A percentile compares a stretch with the other conserved stretches of the same genome.
Conservation (phyloP, 306 rosid species). For the Lablab purpureus region DNA sequence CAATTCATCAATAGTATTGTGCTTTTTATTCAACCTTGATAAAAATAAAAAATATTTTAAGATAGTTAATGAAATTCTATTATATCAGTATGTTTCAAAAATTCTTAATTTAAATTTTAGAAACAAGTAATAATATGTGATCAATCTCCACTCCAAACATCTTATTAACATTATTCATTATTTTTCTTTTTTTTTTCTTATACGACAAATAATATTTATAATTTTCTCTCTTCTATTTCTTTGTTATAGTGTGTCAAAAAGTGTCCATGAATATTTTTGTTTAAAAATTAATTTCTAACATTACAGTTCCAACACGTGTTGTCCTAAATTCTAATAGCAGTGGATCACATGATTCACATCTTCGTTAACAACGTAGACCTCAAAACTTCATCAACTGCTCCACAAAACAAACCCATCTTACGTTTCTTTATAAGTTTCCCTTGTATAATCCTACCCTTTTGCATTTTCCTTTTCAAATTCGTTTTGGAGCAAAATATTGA, state of each 20-base stretch:
- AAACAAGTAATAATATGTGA: too few species aligned
- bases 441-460: neutral
- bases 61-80: too few species aligned
- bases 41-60: too few species aligned
- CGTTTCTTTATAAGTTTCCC: neutral
- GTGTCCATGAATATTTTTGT: too few species aligned
- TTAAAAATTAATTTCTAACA: neutral
- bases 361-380: slow-evolving; percentile 22
- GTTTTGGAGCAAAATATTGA: neutral
- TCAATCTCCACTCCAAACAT: too few species aligned
- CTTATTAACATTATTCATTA: too few species aligned
- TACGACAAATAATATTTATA: too few species aligned
- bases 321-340: neutral
- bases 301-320: slow-evolving; percentile 1
- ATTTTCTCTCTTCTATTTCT: neutral
- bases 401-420: slow-evolving; percentile 8
- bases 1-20: neutral
- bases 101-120: too few species aligned
- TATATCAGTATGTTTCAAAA: too few species aligned
- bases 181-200: too few species aligned
- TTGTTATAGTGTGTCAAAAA: too few species aligned
- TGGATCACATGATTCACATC: slow-evolving; percentile 24
- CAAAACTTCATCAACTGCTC: slow-evolving; percentile 42
- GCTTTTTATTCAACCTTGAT: neutral
- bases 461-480: neutral